Percentiles rank a stretch among this genome's conserved stretches.
phyloP scores from a whole-genome alignment of 352 stramenopile genomes.

The Blastocystis sp. region DNA sequence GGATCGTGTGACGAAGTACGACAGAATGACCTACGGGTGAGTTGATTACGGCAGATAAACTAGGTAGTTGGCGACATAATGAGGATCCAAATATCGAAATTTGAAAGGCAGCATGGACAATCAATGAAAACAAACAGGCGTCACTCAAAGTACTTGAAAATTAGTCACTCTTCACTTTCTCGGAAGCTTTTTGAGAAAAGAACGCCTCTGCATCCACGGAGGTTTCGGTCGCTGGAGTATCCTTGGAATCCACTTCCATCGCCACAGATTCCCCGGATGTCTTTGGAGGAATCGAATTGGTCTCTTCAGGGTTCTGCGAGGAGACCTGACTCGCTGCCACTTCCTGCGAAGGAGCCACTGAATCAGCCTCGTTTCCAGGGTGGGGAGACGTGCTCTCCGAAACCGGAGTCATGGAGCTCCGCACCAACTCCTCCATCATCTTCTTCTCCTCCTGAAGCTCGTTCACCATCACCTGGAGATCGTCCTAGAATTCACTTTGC shows the following conservation, averaged over 20 bases:
- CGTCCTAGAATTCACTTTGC: not conserved
- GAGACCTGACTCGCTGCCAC: too few relatives aligned
- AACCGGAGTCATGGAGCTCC: not conserved
- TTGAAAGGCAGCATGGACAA: not conserved
- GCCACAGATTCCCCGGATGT: not conserved
- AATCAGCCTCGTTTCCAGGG: too few relatives aligned
- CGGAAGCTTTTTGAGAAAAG: not conserved
- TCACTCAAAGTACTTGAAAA: not conserved
- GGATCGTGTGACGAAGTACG: not conserved
- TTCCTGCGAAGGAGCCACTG: too few relatives aligned
- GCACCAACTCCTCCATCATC: slow-evolving; percentile 35
- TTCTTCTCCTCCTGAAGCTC: slow-evolving; percentile 41
- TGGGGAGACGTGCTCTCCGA: not conserved
- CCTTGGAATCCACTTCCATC: too few relatives aligned
- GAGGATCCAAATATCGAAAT: slow-evolving; percentile 8
- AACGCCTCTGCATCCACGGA: not conserved
- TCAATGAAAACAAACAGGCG: not conserved
- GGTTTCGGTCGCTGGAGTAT: not conserved
- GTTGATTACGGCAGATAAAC: not conserved
- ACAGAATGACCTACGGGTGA: not conserved
- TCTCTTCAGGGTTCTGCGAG: too few relatives aligned
- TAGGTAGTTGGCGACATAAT: slow-evolving; percentile 21
- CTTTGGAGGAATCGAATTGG: too few relatives aligned
- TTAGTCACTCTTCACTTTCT: slow-evolving; percentile 49
- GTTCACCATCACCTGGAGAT: slow-evolving; percentile 15